Base-by-base conservation (phyloP, 192 early-diverging fungal genomes). In the Obelidium mucronatum region DNA sequence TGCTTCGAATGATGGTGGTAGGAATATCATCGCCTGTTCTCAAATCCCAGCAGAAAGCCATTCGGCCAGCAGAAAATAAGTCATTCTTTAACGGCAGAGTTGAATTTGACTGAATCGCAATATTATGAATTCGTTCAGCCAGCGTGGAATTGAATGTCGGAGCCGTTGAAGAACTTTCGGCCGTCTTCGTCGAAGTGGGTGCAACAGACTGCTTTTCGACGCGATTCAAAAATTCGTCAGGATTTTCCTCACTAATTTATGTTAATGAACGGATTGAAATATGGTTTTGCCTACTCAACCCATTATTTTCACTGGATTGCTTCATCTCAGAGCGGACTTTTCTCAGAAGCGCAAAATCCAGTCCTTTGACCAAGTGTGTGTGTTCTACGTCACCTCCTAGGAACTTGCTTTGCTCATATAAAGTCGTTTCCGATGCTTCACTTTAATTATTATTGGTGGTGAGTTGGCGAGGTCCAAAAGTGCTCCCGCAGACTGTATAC, bases 311-410 rank as follows among this genome's bases (percentile, higher is more conserved):
- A 17, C 77, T 74, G 52, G 78, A 15, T 28, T 61, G 37, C 60
- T 84, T 13, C 35, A 86, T 15, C 52, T 86, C 80, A 17, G 54
- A 82, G 26, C 92, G 83, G 3, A 92, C 84, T 79, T 93, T 93
- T 55, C 91, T 80, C 22, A 97, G 83, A 3, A 97, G 84, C 13
- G 93, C 86, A 84, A 83, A 96, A 80, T 97, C 96, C 2, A 97
- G 83, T 33, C 96, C 96, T 64, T 96, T 97, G 26, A 97, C 96
- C 58, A 97, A 78, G 84, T 97, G 96, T 2, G 96, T 96, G 72
- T 93, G 94, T 30, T 92, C 84, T 13, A 84, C 74, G 81, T 95
- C 93, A 48, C 96, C 96, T 63, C 95, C 96, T 24, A 97, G 80
- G 71, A 89, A 96, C 79, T 97, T 97, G 56, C 92, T 93, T 74